Evolutionary conservation across 257 asterid species (phyloP).

Genomic region (Lavandula angustifolia): DNA sequence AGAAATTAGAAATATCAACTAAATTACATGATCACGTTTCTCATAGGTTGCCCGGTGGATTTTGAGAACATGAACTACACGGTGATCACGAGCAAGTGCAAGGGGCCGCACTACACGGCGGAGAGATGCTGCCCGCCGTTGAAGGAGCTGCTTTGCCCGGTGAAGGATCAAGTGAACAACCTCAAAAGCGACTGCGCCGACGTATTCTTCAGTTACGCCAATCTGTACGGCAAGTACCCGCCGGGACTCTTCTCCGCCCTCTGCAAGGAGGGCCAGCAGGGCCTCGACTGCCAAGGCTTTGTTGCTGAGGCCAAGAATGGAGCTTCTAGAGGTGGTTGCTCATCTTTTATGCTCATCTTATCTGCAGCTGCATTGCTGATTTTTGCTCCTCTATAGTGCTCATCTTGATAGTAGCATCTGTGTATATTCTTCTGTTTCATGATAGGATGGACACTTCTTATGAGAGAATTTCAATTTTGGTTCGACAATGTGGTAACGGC

Average conservation of each 20-base stretch:
- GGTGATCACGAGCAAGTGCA: constrained; percentile 81
- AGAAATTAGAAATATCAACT: no score
- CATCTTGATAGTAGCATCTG: no score
- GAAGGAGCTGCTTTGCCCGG: constrained; percentile 60
- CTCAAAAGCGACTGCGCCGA: constrained; percentile 56
- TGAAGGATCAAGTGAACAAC: constrained; percentile 52
- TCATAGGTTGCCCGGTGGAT: constrained; percentile 56
- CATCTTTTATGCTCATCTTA: constrained; percentile 13
- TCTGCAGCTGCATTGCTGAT: constrained; percentile 26
- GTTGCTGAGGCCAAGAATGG: constrained; percentile 4
- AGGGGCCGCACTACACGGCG: constrained; percentile 70
- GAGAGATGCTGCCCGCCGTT: constrained; percentile 63
- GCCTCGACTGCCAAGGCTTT: constrained; percentile 52
- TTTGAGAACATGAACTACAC: constrained; percentile 76
- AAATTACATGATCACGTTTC: constrained; percentile 18
- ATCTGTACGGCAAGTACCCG: constrained; percentile 78
- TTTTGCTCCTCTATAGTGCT: background rate
- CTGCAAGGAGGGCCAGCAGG: constrained; percentile 57
- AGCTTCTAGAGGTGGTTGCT: background rate
- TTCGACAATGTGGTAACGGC: no score
- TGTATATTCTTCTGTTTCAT: background rate
- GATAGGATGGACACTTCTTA: no score
- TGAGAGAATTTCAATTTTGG: no score
- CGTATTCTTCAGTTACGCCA: constrained; percentile 62
- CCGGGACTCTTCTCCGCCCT: constrained; percentile 74